Percentiles rank a stretch among this genome's conserved stretches.
Evolutionary conservation across 78 protist species (phyloP).

Genomic region (Isochrysis galbana): DNA sequence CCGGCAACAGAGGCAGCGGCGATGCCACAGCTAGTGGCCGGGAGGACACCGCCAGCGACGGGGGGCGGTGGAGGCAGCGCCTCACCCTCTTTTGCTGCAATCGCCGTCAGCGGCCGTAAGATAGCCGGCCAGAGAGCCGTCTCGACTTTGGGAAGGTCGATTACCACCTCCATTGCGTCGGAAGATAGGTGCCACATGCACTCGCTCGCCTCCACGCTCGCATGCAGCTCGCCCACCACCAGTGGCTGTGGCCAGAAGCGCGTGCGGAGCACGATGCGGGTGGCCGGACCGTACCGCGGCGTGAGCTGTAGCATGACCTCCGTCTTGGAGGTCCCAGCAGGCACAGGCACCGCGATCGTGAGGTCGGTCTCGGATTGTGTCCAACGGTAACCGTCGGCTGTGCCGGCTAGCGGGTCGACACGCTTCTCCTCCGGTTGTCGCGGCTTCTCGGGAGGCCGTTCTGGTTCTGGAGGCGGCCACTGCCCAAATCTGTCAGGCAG

Average conservation of each 20-base stretch:
- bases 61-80: not conserved
- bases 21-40: too few species aligned
- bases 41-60: not conserved
- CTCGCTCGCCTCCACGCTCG: not conserved
- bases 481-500: not conserved
- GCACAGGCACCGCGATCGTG: not conserved
- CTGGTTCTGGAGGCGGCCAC: not conserved
- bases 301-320: not conserved
- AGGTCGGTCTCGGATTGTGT: not conserved
- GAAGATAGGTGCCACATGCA: not conserved
- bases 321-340: not conserved
- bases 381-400: not conserved
- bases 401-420: not conserved
- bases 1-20: too few species aligned
- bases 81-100: not conserved
- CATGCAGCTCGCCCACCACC: not conserved
- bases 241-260: conserved; percentile 14
- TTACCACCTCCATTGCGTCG: not conserved
- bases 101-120: not conserved
- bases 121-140: not conserved
- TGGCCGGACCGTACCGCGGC: not conserved
- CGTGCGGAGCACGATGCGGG: not conserved
- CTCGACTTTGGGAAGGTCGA: not conserved
- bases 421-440: not conserved
- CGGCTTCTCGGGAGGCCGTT: not conserved